Percentiles rank a stretch among this genome's conserved stretches.
These are phyloP conservation scores for Dendrostoma leiphaemia DNA, from an alignment of 2,329 filamentous ascomycete species.

Conservation along the genomic window DNA sequence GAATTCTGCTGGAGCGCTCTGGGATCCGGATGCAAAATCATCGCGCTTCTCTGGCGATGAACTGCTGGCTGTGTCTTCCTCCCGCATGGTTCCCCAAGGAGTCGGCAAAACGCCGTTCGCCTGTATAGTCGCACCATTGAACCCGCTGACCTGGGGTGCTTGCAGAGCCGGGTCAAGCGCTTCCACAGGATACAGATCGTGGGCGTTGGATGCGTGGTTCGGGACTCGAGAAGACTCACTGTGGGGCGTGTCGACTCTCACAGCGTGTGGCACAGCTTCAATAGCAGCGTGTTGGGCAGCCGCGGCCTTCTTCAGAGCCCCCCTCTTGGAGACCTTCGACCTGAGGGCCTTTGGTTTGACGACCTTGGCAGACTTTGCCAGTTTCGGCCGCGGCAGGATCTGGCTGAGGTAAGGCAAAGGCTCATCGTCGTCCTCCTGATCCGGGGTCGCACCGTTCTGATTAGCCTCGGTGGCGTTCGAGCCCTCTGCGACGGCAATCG, in stretches of 20 bases:
- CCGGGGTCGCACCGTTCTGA: not conserved
- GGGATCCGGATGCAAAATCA: not conserved
- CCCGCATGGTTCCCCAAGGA: not conserved
- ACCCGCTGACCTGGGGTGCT: not conserved
- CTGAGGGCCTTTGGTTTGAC: not conserved
- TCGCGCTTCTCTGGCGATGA: not conserved
- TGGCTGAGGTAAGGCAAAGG: slow-evolving; percentile 18
- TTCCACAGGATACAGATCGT: slow-evolving; percentile 12
- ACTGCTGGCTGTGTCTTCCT: not conserved
- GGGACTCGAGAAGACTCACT: not conserved
- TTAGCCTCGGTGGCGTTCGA: not conserved
- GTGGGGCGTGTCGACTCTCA: not conserved
- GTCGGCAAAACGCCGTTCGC: not conserved
- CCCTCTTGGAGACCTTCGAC: not conserved
- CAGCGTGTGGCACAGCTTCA: not conserved
- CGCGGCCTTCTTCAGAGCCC: not conserved
- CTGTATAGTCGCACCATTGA: not conserved
- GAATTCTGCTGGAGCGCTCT: not conserved
- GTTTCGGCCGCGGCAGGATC: slow-evolving; percentile 1
- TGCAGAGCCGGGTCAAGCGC: not conserved
- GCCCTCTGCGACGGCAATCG: not conserved
- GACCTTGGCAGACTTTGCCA: not conserved
- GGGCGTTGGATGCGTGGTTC: not conserved
- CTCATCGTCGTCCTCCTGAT: slow-evolving; percentile 4
- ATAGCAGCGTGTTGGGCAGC: not conserved